phyloP scores from a whole-genome alignment of 208 protist genomes.

The Leishmania tropica region DNA sequence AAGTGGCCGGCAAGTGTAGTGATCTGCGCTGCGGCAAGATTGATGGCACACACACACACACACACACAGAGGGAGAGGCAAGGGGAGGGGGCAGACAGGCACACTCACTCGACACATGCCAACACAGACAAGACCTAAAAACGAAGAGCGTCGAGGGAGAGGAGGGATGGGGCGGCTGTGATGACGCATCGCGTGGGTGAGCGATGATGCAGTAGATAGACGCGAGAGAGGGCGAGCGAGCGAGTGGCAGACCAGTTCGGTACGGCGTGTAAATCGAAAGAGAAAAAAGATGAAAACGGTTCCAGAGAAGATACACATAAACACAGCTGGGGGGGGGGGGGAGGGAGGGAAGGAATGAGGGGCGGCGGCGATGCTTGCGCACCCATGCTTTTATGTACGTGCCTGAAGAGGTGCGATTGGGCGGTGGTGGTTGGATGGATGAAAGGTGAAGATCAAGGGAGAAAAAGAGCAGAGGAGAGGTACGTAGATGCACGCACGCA shows the following conservation, averaged over 20 bases:
- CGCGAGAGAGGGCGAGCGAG: neutral
- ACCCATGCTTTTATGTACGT: neutral
- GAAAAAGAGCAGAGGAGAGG: neutral
- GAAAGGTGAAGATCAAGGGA: neutral
- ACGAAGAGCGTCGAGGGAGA: neutral
- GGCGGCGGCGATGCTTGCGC: neutral
- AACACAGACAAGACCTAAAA: constrained; percentile 1
- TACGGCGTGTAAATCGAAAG: neutral
- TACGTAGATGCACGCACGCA: neutral
- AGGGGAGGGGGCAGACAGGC: neutral
- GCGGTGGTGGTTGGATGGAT: neutral
- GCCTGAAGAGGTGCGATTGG: neutral
- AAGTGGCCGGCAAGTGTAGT: neutral
- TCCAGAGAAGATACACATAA: neutral
- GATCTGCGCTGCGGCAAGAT: neutral
- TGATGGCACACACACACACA: too few relatives aligned
- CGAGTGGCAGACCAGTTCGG: neutral
- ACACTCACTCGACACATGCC: constrained; percentile 7
- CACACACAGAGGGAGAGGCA: too few relatives aligned
- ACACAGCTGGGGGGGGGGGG: neutral
- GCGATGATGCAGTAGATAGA: neutral
- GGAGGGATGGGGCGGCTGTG: neutral
- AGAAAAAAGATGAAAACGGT: neutral
- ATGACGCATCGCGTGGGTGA: neutral
- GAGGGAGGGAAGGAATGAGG: neutral